A percentile compares a stretch with the other conserved stretches of the same genome.
phyloP scores from a whole-genome alignment of 2,329 filamentous ascomycete species.

The Nakataea oryzae region DNA sequence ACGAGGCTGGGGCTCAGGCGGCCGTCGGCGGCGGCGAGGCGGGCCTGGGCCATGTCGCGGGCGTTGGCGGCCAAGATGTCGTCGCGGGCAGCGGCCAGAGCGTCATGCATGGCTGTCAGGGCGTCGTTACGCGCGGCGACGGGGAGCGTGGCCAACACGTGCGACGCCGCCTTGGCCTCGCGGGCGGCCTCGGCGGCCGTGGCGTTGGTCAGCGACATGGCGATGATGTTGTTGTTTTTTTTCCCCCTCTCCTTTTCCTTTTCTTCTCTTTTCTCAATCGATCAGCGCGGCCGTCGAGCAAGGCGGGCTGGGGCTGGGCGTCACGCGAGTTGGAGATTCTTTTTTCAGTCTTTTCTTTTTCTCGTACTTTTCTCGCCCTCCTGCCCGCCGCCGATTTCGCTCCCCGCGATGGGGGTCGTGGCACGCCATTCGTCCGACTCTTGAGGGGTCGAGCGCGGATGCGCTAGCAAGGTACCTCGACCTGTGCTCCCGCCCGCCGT shows the following conservation, averaged over 20 bases:
- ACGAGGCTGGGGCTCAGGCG: slow-evolving; percentile 72
- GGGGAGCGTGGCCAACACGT: slow-evolving; percentile 70
- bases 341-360: neutral
- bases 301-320: neutral
- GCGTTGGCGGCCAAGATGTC: slow-evolving; percentile 81
- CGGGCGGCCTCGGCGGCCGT: slow-evolving; percentile 67
- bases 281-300: no score
- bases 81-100: slow-evolving; percentile 58
- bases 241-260: no score
- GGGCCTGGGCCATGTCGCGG: slow-evolving; percentile 66
- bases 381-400: neutral
- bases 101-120: slow-evolving; percentile 70
- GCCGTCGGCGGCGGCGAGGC: slow-evolving; percentile 62
- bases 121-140: slow-evolving; percentile 71
- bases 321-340: neutral
- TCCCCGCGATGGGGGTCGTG: neutral
- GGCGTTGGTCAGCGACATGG: slow-evolving; percentile 84
- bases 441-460: no score
- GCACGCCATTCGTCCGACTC: no score
- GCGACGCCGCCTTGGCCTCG: slow-evolving; percentile 71
- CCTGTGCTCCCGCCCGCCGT: no score
- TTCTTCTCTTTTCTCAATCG: no score
- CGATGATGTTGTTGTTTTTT: neutral
- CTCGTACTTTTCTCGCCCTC: no score
- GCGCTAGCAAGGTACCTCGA: no score